Percentiles rank a stretch among this genome's conserved stretches.
These are phyloP conservation scores for Populus simonii DNA, from an alignment of 345 rosid species.

Conservation along the genomic window DNA sequence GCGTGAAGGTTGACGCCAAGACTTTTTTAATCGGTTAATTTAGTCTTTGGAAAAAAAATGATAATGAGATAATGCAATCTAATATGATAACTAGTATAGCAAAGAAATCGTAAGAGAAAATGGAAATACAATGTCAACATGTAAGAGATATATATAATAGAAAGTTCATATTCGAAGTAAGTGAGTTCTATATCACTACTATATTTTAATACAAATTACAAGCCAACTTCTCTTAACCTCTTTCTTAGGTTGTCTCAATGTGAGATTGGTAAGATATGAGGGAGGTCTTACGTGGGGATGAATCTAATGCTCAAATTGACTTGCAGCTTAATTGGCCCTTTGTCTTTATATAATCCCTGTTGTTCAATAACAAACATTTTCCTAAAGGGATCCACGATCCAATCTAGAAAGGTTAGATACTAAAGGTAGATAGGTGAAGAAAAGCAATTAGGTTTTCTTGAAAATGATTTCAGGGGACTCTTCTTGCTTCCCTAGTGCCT, in stretches of 20 bases:
- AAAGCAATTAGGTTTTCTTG: not conserved
- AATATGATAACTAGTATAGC: no score
- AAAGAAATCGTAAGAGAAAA: not conserved
- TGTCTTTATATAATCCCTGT: not conserved
- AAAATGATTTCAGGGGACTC: constrained; percentile 30
- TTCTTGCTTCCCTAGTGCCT: constrained; percentile 27
- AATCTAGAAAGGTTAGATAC: constrained; percentile 1
- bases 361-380: no score
- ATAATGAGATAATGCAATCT: not conserved
- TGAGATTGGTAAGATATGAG: constrained; percentile 35
- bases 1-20: not conserved
- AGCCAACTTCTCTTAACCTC: not conserved
- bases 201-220: not conserved
- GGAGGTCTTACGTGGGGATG: constrained; percentile 62
- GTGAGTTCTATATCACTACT: not conserved
- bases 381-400: not conserved
- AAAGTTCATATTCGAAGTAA: not conserved
- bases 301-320: constrained; percentile 46
- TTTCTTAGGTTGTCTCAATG: constrained; percentile 9
- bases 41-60: no score
- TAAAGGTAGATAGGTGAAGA: not conserved
- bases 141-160: not conserved
- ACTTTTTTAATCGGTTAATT: not conserved
- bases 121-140: not conserved
- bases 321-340: constrained; percentile 11